Evolutionary conservation across 805 yeast genomes (phyloP).

Genomic region (Komagataella populi): DNA sequence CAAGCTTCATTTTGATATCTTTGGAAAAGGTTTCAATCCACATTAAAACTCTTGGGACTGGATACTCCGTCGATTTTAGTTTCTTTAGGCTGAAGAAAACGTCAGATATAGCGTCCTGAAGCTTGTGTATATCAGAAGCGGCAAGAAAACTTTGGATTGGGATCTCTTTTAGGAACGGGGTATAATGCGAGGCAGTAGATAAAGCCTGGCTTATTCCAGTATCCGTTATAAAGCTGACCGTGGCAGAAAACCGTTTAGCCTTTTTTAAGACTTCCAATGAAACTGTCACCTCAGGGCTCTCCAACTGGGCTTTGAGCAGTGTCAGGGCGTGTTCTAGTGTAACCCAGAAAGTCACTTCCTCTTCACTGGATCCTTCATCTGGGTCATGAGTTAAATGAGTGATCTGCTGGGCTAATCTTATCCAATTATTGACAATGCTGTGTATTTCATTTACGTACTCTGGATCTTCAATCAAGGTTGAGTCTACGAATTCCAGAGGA

Average conservation of each 20-base stretch:
- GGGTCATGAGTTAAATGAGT: conserved; percentile 41
- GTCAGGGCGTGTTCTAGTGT: conserved; percentile 50
- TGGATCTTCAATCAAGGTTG: conserved; percentile 29
- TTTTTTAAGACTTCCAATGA: conserved; percentile 48
- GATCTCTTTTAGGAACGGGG: conserved; percentile 51
- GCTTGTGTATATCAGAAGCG: conserved; percentile 26
- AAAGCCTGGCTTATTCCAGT: conserved; percentile 49
- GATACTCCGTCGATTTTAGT: conserved; percentile 46
- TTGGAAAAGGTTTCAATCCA: conserved; percentile 52
- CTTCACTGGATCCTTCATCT: conserved; percentile 37
- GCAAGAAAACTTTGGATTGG: conserved; percentile 49
- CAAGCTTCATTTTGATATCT: conserved; percentile 37
- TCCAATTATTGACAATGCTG: conserved; percentile 60
- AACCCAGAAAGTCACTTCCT: conserved; percentile 71
- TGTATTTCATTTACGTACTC: conserved; percentile 58
- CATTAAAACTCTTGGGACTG: conserved; percentile 46
- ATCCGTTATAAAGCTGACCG: conserved; percentile 60
- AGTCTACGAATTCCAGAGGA: conserved; percentile 10
- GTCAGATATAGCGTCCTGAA: conserved; percentile 28
- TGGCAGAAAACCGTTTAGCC: conserved; percentile 72
- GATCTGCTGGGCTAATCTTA: conserved; percentile 42
- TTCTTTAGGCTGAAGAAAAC: conserved; percentile 54
- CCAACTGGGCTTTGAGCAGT: conserved; percentile 44
- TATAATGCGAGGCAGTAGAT: conserved; percentile 37
- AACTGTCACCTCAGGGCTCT: conserved; percentile 34